Evolutionary conservation across 1,139 yeast genomes (phyloP), one percentile per base, ranked within the genome.

Genomic region (Entelexis paramagnoliae): DNA sequence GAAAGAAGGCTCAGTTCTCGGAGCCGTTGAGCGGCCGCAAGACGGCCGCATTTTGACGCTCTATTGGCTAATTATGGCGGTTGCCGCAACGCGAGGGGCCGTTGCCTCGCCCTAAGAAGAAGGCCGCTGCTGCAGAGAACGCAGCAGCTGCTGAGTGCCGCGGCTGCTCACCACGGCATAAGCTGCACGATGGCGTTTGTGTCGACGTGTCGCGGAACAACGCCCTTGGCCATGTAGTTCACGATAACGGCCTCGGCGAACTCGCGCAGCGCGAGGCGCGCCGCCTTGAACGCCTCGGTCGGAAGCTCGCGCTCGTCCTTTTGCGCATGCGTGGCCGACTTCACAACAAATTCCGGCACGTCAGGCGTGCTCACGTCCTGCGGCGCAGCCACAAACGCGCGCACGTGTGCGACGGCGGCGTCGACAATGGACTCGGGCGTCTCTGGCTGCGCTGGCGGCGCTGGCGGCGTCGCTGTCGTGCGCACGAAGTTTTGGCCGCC

Each of bases 261-360:
- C 50, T 52, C 50, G 16, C 60, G 57, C 46, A 58, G 43, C 17
- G 56, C 60, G 16, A 57, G 49, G 28, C 48, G 19, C 13, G 50
- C 50, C 3, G 36, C 35, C 14, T 41, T 46, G 26, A 54, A 20
- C 19, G 35, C 34, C 16, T 13, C 9, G 24, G 7, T 22, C 32
- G 42, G 41, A 29, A 50, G 22, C 32, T 17, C 48, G 32, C 20
- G 34, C 10, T n/a, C 4, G 10, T 14, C 5, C 8, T 29, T 17
- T 11, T 7, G 24, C 10, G 44, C 34, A 8, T 36, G 7, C 6
- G 40, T 36, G 13, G 26, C 40, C 8, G 44, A 28, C 20, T 28
- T 22, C n/a, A 29, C 44, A 28, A 40, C 16, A 14, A 13, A 22
- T 9, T 29, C 44, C 22, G 53, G 50, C 30, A 46, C 30, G 14